Percentiles rank a stretch among this genome's conserved stretches.
phyloP scores from a whole-genome alignment of 2,329 filamentous ascomycete species.

The Colletotrichum spaethianum region DNA sequence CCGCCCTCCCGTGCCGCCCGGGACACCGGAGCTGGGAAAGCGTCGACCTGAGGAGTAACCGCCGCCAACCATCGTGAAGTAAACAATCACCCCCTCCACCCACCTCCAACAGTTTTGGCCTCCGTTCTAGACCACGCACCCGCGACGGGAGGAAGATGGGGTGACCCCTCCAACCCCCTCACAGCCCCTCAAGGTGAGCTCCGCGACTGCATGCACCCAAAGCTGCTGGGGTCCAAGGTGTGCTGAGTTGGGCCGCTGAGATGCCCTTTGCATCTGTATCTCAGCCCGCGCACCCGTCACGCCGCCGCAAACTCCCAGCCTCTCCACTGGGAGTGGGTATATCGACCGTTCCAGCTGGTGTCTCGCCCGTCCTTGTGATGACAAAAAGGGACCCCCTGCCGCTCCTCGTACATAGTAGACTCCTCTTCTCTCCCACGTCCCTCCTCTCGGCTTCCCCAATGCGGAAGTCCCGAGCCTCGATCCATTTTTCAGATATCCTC shows the following conservation, averaged over 20 bases:
- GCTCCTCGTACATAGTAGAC: background rate
- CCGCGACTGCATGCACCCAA: background rate
- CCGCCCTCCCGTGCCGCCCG: conserved; percentile 28
- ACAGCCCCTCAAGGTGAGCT: background rate
- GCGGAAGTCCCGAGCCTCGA: conserved; percentile 24
- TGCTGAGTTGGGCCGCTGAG: background rate
- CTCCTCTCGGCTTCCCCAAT: conserved; percentile 23
- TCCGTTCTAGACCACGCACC: conserved; percentile 20
- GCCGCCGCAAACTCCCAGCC: background rate
- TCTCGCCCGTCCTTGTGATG: conserved; percentile 31
- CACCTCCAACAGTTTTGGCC: background rate
- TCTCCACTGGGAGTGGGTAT: conserved; percentile 30
- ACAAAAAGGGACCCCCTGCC: conserved; percentile 27
- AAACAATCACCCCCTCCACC: conserved; percentile 3
- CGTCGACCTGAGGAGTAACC: background rate
- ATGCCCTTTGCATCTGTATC: background rate
- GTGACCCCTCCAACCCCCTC: background rate
- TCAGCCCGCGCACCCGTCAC: conserved; percentile 20
- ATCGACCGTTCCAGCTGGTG: conserved; percentile 37
- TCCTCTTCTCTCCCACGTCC: conserved; percentile 1
- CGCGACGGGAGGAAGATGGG: conserved; percentile 13
- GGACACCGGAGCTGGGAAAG: conserved; percentile 27
- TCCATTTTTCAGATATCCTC: conserved; percentile 16
- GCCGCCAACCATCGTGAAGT: conserved; percentile 12
- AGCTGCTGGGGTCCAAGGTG: background rate